Conservation (phyloP, 371 early-diverging fungal species). For the Mucor velutinosus region DNA sequence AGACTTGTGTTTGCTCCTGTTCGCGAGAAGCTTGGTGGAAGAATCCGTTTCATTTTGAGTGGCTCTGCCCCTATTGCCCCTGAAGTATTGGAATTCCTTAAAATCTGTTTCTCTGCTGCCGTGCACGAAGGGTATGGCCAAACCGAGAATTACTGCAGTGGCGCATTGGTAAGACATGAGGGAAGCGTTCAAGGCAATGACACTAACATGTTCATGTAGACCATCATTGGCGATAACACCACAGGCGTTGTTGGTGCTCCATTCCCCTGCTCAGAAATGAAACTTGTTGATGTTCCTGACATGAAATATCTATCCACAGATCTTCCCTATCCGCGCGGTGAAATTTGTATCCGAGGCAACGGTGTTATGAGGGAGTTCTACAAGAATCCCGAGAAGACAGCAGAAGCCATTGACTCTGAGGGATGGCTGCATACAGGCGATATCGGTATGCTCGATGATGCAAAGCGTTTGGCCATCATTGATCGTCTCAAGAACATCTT, state of each 20-base stretch:
- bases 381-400: conserved; percentile 70
- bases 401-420: conserved; percentile 74
- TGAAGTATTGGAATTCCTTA: conserved; percentile 86
- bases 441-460: conserved; percentile 76
- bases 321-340: conserved; percentile 72
- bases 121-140: conserved; percentile 96
- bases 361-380: conserved; percentile 70
- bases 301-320: conserved; percentile 75
- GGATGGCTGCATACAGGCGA: conserved; percentile 95
- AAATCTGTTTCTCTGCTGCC: conserved; percentile 85
- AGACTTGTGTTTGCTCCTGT: conserved; percentile 88
- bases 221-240: conserved; percentile 64
- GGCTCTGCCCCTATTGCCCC: conserved; percentile 94
- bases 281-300: conserved; percentile 87
- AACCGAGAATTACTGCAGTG: conserved; percentile 41
- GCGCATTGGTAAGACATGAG: conserved; percentile 37
- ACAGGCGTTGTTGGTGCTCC: conserved; percentile 81
- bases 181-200: not conserved
- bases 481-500: conserved; percentile 85
- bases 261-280: conserved; percentile 81
- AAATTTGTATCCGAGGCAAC: conserved; percentile 85
- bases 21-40: conserved; percentile 89
- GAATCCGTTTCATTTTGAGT: conserved; percentile 84
- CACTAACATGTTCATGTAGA: conserved; percentile 13
- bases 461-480: conserved; percentile 72